A percentile compares a stretch with the other conserved stretches of the same genome.
Evolutionary conservation across 768 basidiomycete genomes (phyloP).

Genomic region (Dioszegia crocea): DNA sequence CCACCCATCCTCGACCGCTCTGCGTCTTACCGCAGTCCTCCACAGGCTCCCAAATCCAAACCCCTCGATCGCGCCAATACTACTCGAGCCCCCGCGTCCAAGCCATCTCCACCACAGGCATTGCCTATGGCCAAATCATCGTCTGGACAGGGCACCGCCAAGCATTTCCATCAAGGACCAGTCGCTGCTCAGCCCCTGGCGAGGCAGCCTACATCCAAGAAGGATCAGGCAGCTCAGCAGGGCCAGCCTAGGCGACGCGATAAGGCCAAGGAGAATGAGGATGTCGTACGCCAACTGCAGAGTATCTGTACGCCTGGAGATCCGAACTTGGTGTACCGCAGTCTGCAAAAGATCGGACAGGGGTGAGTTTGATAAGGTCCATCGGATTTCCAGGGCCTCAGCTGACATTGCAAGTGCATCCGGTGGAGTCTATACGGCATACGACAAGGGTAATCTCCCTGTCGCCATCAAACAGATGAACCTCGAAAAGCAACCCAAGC

Average conservation of each 20-base stretch:
- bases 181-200: conserved; percentile 51
- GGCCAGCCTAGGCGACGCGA: conserved; percentile 77
- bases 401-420: conserved; percentile 63
- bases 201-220: conserved; percentile 35
- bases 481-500: conserved; percentile 98
- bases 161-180: conserved; percentile 27
- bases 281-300: conserved; percentile 84
- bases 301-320: conserved; percentile 97
- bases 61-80: conserved; percentile 82
- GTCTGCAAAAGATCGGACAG: conserved; percentile 93
- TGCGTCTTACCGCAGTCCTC: conserved; percentile 70
- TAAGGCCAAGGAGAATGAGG: conserved; percentile 66
- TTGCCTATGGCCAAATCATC: conserved; percentile 37
- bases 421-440: conserved; percentile 96
- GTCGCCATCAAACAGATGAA: conserved; percentile 99
- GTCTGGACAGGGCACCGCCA: conserved; percentile 47
- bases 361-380: conserved; percentile 60
- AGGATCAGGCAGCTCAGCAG: conserved; percentile 38
- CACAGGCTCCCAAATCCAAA: conserved; percentile 60
- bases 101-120: conserved; percentile 24
- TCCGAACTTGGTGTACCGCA: conserved; percentile 87
- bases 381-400: conserved; percentile 2
- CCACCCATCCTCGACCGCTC: conserved; percentile 52
- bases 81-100: conserved; percentile 62
- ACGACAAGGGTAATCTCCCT: conserved; percentile 86